phyloP scores from a whole-genome alignment of 176 grass and related monocot genomes.

The Rhipidocladum racemiflorum region DNA sequence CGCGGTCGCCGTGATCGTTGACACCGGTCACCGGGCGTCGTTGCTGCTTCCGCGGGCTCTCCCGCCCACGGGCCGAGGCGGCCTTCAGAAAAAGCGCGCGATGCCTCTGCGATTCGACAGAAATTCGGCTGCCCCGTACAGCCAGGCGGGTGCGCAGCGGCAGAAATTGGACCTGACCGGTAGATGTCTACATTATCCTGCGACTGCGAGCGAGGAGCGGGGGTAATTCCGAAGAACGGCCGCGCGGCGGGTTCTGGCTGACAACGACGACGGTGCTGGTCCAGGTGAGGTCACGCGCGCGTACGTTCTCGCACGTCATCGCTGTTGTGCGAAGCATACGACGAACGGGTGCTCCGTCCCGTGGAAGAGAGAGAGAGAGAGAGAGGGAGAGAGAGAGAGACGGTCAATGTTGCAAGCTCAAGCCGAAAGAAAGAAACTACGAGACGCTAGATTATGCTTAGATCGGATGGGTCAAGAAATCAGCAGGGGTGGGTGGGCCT shows the following conservation, averaged over 20 bases:
- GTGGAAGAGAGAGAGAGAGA: slow-evolving; percentile 9
- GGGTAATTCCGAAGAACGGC: background rate
- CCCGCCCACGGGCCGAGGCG: background rate
- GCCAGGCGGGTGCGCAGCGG: background rate
- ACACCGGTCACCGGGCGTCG: background rate
- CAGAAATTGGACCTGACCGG: background rate
- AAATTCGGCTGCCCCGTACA: background rate
- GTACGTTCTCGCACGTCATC: slow-evolving; percentile 8
- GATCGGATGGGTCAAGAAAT: background rate
- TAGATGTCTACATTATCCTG: background rate
- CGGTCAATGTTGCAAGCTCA: slow-evolving; percentile 25
- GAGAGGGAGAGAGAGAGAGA: too few relatives aligned
- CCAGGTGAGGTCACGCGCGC: background rate
- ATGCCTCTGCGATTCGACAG: background rate
- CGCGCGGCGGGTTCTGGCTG: slow-evolving; percentile 18
- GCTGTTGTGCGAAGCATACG: background rate
- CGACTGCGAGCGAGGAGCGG: background rate
- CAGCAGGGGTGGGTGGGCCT: background rate
- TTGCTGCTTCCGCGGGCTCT: background rate
- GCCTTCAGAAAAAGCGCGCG: background rate
- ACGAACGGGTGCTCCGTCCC: background rate
- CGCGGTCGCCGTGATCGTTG: background rate
- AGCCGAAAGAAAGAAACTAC: background rate
- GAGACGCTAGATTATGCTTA: background rate
- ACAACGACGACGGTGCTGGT: background rate